phyloP scores from a whole-genome alignment of 106 monocot genomes.

The Acanthochlamys bracteata region DNA sequence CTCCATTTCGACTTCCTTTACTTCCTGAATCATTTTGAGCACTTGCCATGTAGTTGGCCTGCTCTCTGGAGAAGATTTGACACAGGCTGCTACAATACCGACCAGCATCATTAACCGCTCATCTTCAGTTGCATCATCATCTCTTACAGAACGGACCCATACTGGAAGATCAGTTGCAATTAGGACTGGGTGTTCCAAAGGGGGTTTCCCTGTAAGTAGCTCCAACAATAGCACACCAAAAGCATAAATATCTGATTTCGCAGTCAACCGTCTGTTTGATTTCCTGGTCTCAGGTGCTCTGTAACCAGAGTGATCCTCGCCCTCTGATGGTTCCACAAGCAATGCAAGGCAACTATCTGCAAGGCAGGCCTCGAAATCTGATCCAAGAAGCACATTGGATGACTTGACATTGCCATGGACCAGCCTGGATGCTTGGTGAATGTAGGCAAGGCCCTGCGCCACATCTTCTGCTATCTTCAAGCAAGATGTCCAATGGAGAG shows the following conservation, averaged over 20 bases:
- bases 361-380: slow-evolving; percentile 89
- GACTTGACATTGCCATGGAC: slow-evolving; percentile 86
- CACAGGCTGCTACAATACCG: slow-evolving; percentile 49
- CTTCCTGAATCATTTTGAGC: slow-evolving; percentile 87
- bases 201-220: slow-evolving; percentile 68
- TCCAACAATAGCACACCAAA: slow-evolving; percentile 79
- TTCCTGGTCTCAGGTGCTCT: slow-evolving; percentile 64
- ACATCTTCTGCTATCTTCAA: slow-evolving; percentile 92
- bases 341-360: slow-evolving; percentile 65
- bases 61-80: slow-evolving; percentile 56
- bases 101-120: slow-evolving; percentile 68
- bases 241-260: slow-evolving; percentile 78
- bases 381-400: slow-evolving; percentile 80
- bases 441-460: slow-evolving; percentile 77
- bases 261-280: slow-evolving; percentile 37
- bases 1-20: slow-evolving; percentile 40
- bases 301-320: slow-evolving; percentile 36
- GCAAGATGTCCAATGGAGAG: slow-evolving; percentile 95
- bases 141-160: slow-evolving; percentile 68
- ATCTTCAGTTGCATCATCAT: slow-evolving; percentile 50
- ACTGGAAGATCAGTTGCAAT: slow-evolving; percentile 29
- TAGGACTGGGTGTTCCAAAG: slow-evolving; percentile 30
- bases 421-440: slow-evolving; percentile 80
- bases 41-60: slow-evolving; percentile 87
- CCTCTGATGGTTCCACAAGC: slow-evolving; percentile 42